Evolutionary conservation across 768 basidiomycete species (phyloP), one percentile per base, ranked within the genome.

Genomic region (Tylopilus vinaceipallidus): DNA sequence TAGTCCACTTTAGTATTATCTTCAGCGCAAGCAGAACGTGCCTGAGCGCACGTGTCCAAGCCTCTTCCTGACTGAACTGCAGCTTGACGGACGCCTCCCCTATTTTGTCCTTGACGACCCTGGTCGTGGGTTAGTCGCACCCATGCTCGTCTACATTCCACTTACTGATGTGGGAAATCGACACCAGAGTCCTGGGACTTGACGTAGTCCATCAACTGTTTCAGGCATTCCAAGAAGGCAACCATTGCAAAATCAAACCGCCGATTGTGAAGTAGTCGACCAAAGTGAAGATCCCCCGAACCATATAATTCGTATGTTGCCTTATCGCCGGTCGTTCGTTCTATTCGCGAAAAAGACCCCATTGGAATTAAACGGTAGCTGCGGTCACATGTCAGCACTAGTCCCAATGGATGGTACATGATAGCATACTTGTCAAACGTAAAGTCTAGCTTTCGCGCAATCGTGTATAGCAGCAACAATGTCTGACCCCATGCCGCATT

Each of bases 401-500:
- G 38, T 32, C 30, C 26, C 22, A 19, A 42, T 23, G 6, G 45
- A 35, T n/a, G n/a, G 37, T 43, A 17, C 36, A 16, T 43, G 36
- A 34, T 24, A 35, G 59, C 83, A 57, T 69, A 94, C 94, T 83
- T 82, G 61, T 88, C 84, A 58, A 97, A 98, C 4, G 81, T 82
- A 61, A 84, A 91, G 53, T 92, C 93, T 13, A 97, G 81, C 69
- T 98, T 99, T 47, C 88, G 78, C 11, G 92, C 92, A 42, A 99
- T 82, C 7, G 92, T 92, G 62, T 95, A 90, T 30, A 98, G 72
- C 48, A 98, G 75, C 16, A 98, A 76, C n/a, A 95, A 74, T 0
- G 95, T 91, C 64, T 97, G 88, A 2, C 97, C 97, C 94, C 95
- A 97, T 16, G 97, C 97, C 11, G 97, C 97, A 63, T 98, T 98